These are phyloP conservation scores for Candida sp. DNA, from an alignment of 1,139 yeast genomes.

Conservation along the genomic window DNA sequence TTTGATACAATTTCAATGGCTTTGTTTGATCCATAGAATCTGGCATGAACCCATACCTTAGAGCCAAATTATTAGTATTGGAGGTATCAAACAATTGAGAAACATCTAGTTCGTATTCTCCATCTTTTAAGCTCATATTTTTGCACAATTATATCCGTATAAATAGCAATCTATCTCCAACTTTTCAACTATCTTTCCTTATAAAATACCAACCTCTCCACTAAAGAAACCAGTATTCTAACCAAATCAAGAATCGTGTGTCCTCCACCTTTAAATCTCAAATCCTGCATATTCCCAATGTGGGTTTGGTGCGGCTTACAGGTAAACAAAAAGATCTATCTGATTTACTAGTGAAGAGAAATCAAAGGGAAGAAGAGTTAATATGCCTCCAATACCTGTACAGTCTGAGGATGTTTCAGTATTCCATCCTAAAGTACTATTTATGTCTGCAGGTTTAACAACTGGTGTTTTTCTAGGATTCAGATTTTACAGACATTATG, in stretches of 20 bases:
- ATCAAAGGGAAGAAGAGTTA: not conserved
- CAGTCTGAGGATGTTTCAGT: slow-evolving; percentile 13
- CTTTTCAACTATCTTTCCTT: too few species aligned
- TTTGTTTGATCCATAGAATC: slow-evolving; percentile 38
- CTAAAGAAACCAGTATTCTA: not conserved
- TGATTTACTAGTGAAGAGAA: not conserved
- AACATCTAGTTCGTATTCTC: slow-evolving; percentile 44
- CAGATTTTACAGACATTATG: slow-evolving; percentile 30
- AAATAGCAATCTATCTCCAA: too few species aligned
- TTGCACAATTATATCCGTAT: too few species aligned
- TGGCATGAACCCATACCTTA: slow-evolving; percentile 43
- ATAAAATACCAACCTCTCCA: too few species aligned
- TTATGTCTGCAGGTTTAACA: slow-evolving; percentile 37
- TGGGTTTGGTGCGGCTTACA: not conserved
- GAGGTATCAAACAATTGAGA: slow-evolving; percentile 18
- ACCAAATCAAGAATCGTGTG: not conserved
- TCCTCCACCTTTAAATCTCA: not conserved
- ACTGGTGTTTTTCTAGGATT: slow-evolving; percentile 27
- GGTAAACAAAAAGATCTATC: too few species aligned
- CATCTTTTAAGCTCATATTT: slow-evolving; percentile 31
- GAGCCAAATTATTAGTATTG: slow-evolving; percentile 24
- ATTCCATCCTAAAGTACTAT: slow-evolving; percentile 39
- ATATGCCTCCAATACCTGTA: not conserved
- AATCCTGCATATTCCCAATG: not conserved
- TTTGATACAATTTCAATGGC: slow-evolving; percentile 34